Base-by-base conservation (phyloP, 108 stramenopile genomes). In the Cyclotella cryptica region DNA sequence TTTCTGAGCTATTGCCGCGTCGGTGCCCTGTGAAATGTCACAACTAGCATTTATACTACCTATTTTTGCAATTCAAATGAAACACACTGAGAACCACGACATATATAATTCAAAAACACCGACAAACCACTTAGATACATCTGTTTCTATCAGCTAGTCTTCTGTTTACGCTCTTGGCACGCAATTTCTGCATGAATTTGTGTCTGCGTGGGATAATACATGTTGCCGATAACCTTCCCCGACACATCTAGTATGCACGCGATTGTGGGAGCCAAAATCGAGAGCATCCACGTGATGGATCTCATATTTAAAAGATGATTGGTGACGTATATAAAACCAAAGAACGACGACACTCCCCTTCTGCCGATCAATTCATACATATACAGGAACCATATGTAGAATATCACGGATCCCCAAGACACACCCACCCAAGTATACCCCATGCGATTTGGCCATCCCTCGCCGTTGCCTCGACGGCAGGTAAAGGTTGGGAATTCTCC, bases 111-210 rank as follows among this genome's bases (percentile, higher is more conserved):
- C 47, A n/a, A n/a, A 13, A n/a, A 49, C n/a, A n/a, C n/a, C 1
- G 3, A 49, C n/a, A 9, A 49, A 49, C 2, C 47, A 9, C n/a
- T 5, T 35, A 35, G 35, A 35, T 35, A 35, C 35, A 27, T 10
- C 27, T 11, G n/a, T 69, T 0, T 71, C 41, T 40, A 58, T 44
- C 54, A 41, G 17, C 40, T 62, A 18, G 43, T 47, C 28, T 46
- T 29, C 46, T 73, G 61, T 46, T 27, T 57, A 11, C 49, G 49
- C 40, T 81, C 74, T 22, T 69, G 63, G 15, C 63, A 40, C 13
- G 73, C 74, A 39, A 93, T 88, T 77, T 95, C 94, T 26, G 86
- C 75, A 66, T 95, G 94, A 72, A 95, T 93, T 73, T 95, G 94
- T 28, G 89, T 93, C 71, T 95, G 94, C 12, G 92, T 93, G 14